A percentile compares a stretch with the other conserved stretches of the same genome.
Evolutionary conservation across 129 eudicot species (phyloP).

Genomic region (Logfia minima): DNA sequence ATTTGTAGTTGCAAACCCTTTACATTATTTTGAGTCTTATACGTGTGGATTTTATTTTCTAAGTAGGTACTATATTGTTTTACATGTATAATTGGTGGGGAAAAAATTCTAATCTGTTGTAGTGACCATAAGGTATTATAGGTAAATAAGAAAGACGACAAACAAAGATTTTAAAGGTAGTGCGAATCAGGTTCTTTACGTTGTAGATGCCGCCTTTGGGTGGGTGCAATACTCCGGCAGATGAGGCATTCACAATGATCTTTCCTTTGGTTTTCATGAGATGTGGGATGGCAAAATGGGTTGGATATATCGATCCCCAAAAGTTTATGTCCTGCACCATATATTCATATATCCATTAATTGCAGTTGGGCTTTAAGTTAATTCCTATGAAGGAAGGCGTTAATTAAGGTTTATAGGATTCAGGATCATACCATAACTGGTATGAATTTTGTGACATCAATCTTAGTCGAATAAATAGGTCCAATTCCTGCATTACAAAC

Average conservation of each 20-base stretch:
- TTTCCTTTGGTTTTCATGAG: conserved; percentile 40
- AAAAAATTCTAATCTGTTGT: too few relatives aligned
- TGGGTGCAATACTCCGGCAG: conserved; percentile 21
- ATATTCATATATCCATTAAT: neutral
- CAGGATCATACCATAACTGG: conserved; percentile 43
- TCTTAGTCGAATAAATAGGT: conserved; percentile 21
- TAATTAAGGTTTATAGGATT: neutral
- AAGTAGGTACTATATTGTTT: too few relatives aligned
- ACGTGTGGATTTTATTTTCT: too few relatives aligned
- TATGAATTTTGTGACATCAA: conserved; percentile 29
- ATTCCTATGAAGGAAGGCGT: neutral
- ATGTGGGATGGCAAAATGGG: conserved; percentile 45
- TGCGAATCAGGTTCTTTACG: conserved; percentile 3
- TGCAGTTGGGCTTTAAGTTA: neutral
- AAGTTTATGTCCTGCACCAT: conserved; percentile 40
- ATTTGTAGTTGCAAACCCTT: too few relatives aligned
- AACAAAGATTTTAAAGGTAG: neutral
- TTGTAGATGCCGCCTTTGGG: conserved; percentile 32
- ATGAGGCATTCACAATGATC: conserved; percentile 35
- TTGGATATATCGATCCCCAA: conserved; percentile 50
- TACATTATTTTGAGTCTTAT: too few relatives aligned
- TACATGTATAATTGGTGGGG: too few relatives aligned
- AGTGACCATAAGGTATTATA: neutral
- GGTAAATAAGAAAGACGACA: neutral
- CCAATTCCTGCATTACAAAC: conserved; percentile 51